Percentiles rank a stretch among this genome's conserved stretches.
Evolutionary conservation across 306 rosid species (phyloP).

Genomic region (Albizia julibrissin): DNA sequence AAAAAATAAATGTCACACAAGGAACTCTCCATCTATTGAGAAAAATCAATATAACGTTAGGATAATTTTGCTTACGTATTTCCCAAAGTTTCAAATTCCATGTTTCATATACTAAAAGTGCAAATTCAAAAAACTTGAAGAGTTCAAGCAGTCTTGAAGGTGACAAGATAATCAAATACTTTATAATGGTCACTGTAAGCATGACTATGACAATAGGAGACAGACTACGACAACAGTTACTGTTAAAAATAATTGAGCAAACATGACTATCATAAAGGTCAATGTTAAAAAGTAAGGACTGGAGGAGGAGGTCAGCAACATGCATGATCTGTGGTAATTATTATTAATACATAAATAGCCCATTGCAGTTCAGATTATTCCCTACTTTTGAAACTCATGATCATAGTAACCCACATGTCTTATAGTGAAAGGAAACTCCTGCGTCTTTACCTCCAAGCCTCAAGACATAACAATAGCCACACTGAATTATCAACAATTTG

Average conservation of each 20-base stretch:
- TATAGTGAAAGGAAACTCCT: background rate
- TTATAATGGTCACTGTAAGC: background rate
- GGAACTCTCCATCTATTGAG: background rate
- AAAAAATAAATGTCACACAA: background rate
- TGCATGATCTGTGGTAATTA: background rate
- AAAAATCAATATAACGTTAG: background rate
- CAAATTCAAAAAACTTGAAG: background rate
- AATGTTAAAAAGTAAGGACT: background rate
- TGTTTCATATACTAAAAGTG: background rate
- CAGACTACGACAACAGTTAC: background rate
- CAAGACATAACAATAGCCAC: background rate
- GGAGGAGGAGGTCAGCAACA: background rate
- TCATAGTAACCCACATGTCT: background rate
- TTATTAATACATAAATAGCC: background rate
- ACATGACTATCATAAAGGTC: background rate
- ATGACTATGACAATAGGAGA: background rate
- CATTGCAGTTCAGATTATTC: background rate
- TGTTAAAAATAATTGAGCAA: background rate
- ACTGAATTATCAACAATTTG: conserved; percentile 1
- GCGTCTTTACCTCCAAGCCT: background rate
- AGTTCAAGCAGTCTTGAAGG: background rate
- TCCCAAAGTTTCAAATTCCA: background rate
- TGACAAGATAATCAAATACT: background rate
- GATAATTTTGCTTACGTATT: background rate
- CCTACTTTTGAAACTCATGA: background rate